Conservation (phyloP, 257 asterid genomes). For the Pogostemon cablin region DNA sequence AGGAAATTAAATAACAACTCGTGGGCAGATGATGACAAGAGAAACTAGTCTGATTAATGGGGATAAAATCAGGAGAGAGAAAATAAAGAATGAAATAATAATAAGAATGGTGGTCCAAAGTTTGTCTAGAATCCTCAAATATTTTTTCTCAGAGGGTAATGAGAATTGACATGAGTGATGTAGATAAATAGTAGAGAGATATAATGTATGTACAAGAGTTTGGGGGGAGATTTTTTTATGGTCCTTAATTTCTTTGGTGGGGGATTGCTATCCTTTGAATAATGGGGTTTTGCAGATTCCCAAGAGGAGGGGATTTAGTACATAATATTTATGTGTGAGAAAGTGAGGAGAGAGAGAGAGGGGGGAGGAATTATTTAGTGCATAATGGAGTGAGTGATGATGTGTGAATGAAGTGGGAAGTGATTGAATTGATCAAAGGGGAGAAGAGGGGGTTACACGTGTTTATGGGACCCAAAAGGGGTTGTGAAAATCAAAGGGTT, state of each 20-base stretch:
- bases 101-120: constrained; percentile 49
- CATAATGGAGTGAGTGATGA: constrained; percentile 59
- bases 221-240: constrained; percentile 39
- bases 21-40: constrained; percentile 62
- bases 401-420: constrained; percentile 29
- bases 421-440: constrained; percentile 1
- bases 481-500: constrained; percentile 38
- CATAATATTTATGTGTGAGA: constrained; percentile 53
- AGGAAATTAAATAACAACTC: constrained; percentile 63
- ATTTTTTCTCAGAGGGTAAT: constrained; percentile 53
- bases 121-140: constrained; percentile 55
- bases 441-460: constrained; percentile 30
- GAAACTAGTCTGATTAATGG: constrained; percentile 42
- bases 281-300: constrained; percentile 76
- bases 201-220: constrained; percentile 42
- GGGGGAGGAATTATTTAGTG: constrained; percentile 29
- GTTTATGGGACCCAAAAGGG: constrained; percentile 50
- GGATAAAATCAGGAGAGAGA: constrained; percentile 22
- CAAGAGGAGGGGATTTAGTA: constrained; percentile 73
- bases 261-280: constrained; percentile 40
- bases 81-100: not conserved
- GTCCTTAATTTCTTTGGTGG: constrained; percentile 37
- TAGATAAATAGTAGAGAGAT: constrained; percentile 48
- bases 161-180: constrained; percentile 64
- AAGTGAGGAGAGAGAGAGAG: constrained; percentile 26